Evolutionary conservation across 257 asterid genomes (phyloP), one percentile per base, ranked within the genome.

Genomic region (Ligustrum vulgare): DNA sequence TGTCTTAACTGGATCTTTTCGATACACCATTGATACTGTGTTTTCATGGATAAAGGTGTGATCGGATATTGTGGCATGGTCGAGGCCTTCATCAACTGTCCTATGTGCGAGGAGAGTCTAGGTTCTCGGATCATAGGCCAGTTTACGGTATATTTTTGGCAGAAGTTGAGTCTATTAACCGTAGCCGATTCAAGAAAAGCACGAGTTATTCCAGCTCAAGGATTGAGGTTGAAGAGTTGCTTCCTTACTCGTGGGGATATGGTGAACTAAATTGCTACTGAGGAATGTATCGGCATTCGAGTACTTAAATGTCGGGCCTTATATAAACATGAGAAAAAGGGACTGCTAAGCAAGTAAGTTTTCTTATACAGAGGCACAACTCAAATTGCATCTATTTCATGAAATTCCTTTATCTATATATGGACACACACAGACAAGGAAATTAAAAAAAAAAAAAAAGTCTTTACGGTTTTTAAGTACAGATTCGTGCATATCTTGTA

Each of bases 61-160:
- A 78, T 67, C 74, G 81, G 20, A 78, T 78, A 47, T 56, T 78
- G 77, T 78, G 78, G 81, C 49, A 72, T 28, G 81, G 81, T 18
- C 23, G 65, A 12, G 81, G 78, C 49, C 74, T 78, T 72, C 78
- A 65, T 23, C 81, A 78, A 75, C 31, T 78, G 20, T 66, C 81
- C 12, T 78, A 78, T 16, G 74, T 78, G 6, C 81, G 74, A 12
- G 81, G 81, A n/a, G 81, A 78, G 39, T 78, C 81, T 0, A 78
- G 77, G 72, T 72, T 78, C 69, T 72, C 81, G 36, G 81, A 78
- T 72, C 81, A 78, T 72, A 72, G 81, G 37, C 78, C 81, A 2
- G 78, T 78, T 22, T 78, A 58, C 25, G 54, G 78, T 37, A 20
- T 72, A 13, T 72, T 78, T 73, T 37, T 37, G 22, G 82, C 74